Percentiles rank a stretch among this genome's conserved stretches.
Evolutionary conservation across 495 filamentous ascomycete genomes (phyloP).

Genomic region (Annulohypoxylon bovei): DNA sequence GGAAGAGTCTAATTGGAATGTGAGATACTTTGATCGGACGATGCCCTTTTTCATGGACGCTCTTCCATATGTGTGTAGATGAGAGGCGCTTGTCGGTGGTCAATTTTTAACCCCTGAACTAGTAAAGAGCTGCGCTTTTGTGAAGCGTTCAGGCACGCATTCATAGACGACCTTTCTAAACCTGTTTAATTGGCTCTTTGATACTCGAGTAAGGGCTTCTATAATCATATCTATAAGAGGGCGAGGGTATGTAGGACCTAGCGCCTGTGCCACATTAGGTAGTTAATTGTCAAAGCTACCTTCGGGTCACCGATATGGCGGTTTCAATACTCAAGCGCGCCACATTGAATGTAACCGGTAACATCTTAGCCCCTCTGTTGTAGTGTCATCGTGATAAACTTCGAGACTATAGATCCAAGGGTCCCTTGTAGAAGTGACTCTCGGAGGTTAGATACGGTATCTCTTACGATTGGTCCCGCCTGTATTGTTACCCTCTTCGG

Average conservation of each 20-base stretch:
- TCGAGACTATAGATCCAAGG: background rate
- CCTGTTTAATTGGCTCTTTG: background rate
- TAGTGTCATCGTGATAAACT: background rate
- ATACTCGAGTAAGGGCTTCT: background rate
- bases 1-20: background rate
- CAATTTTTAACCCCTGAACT: background rate
- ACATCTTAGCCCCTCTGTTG: background rate
- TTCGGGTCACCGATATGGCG: background rate
- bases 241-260: background rate
- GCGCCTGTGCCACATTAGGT: background rate
- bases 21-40: background rate
- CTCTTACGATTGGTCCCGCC: background rate
- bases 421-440: background rate
- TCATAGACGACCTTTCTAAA: background rate
- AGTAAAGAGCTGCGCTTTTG: too few species aligned
- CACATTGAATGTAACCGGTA: background rate
- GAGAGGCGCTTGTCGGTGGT: too few species aligned
- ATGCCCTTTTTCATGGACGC: background rate
- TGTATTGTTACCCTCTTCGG: background rate
- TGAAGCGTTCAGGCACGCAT: background rate
- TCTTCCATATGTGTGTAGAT: background rate
- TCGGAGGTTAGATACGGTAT: background rate
- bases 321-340: background rate
- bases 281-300: background rate
- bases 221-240: too few species aligned